These are phyloP conservation scores for Andrographis paniculata DNA, from an alignment of 305 asterid genomes.

Conservation along the genomic window DNA sequence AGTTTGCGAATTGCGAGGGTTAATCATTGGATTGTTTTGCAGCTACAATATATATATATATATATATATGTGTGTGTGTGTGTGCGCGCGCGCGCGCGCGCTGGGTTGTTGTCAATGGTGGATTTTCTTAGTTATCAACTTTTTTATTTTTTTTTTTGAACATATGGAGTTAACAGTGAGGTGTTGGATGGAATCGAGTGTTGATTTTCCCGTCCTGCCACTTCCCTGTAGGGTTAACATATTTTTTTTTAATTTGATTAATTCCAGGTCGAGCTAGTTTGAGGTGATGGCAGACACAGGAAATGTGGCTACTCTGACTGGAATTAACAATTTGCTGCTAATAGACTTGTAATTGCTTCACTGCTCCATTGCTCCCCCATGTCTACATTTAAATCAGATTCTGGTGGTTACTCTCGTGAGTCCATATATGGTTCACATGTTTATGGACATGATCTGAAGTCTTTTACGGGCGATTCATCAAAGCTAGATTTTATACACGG, in stretches of 20 bases:
- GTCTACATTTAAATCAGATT: slow-evolving; percentile 31
- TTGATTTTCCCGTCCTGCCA: too few relatives aligned
- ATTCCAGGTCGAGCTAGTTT: slow-evolving; percentile 11
- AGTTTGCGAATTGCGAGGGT: too few relatives aligned
- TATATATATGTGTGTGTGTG: too few relatives aligned
- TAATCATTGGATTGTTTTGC: too few relatives aligned
- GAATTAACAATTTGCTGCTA: slow-evolving; percentile 9
- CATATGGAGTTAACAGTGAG: too few relatives aligned
- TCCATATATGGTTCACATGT: slow-evolving; percentile 25
- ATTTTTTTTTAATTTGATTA: neutral
- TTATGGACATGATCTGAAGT: slow-evolving; percentile 21
- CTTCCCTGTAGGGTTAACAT: neutral
- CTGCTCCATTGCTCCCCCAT: slow-evolving; percentile 24
- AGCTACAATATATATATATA: too few relatives aligned
- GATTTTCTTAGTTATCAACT: too few relatives aligned
- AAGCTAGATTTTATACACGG: slow-evolving; percentile 16
- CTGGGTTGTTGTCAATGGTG: too few relatives aligned
- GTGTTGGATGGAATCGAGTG: too few relatives aligned
- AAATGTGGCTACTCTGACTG: slow-evolving; percentile 13
- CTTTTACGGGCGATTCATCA: slow-evolving; percentile 25
- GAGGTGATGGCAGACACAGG: slow-evolving; percentile 19
- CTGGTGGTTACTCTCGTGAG: slow-evolving; percentile 27
- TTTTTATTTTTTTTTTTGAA: too few relatives aligned
- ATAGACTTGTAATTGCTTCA: slow-evolving; percentile 7
- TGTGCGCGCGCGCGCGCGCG: too few relatives aligned